Percentiles rank a stretch among this genome's conserved stretches.
Conservation (phyloP, 2,329 filamentous ascomycete genomes). For the Colletotrichum lentis region DNA sequence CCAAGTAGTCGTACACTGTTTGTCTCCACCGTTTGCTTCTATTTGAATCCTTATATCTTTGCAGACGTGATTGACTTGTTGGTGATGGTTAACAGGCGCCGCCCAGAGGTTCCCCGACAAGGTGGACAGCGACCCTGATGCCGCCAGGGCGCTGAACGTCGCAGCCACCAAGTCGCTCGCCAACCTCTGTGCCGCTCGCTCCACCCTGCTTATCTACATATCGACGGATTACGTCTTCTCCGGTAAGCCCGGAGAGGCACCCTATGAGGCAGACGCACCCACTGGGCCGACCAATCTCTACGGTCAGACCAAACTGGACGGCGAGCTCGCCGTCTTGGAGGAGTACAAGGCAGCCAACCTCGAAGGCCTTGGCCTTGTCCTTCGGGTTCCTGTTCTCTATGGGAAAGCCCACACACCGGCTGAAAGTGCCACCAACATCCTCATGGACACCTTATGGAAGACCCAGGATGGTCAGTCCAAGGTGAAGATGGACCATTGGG, state of each 20-base stretch:
- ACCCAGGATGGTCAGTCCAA: constrained; percentile 69
- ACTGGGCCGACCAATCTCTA: constrained; percentile 81
- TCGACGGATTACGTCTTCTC: constrained; percentile 85
- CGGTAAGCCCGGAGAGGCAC: constrained; percentile 79
- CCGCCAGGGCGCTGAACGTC: constrained; percentile 77
- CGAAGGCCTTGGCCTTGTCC: constrained; percentile 68
- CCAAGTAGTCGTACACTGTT: constrained; percentile 82
- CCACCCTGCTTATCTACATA: constrained; percentile 76
- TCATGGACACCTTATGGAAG: constrained; percentile 80
- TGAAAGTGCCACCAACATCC: constrained; percentile 84
- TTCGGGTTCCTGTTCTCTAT: constrained; percentile 86
- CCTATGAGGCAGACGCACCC: constrained; percentile 72
- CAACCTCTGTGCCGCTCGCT: constrained; percentile 67
- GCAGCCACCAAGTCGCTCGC: constrained; percentile 74
- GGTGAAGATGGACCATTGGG: constrained; percentile 87
- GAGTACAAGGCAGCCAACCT: constrained; percentile 60
- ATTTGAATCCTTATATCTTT: neutral
- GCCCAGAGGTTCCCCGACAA: constrained; percentile 89
- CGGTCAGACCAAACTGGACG: constrained; percentile 68
- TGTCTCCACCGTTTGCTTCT: constrained; percentile 42
- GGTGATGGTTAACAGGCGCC: constrained; percentile 64
- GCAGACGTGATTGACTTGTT: neutral
- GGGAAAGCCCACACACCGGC: constrained; percentile 73
- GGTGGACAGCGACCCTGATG: constrained; percentile 80
- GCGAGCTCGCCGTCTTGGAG: constrained; percentile 71